Conservation (phyloP, 2,329 filamentous ascomycete genomes). For the Drechslerella dactyloides region DNA sequence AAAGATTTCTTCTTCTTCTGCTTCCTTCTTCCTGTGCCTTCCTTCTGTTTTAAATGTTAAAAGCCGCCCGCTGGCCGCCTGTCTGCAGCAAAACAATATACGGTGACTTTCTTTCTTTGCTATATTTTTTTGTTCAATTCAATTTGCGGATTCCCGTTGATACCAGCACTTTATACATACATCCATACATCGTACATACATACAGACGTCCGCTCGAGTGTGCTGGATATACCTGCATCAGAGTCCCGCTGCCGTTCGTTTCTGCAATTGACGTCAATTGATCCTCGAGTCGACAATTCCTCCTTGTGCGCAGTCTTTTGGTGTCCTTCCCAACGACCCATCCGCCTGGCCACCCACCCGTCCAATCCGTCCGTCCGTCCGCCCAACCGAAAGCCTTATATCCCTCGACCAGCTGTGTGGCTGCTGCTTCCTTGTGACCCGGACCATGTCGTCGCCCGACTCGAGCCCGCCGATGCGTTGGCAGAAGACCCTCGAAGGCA, state of each 20-base stretch:
- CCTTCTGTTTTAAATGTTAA: conserved; percentile 3
- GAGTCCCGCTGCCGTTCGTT: conserved; percentile 5
- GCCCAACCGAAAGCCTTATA: conserved; percentile 2
- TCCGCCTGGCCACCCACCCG: neutral
- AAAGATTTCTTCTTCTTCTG: neutral
- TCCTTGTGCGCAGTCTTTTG: neutral
- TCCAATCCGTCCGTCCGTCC: neutral
- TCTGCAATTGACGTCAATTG: neutral
- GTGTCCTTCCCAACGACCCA: neutral
- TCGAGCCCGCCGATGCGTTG: conserved; percentile 21
- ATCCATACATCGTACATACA: neutral
- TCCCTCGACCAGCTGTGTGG: neutral
- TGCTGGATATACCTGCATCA: neutral
- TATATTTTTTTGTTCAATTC: neutral
- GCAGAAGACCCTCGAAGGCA: conserved; percentile 43
- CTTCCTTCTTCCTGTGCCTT: neutral
- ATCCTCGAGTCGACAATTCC: neutral
- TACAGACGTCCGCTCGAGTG: neutral
- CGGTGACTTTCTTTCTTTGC: conserved; percentile 3
- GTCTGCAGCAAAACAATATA: neutral
- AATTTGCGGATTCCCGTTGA: neutral
- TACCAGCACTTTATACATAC: neutral
- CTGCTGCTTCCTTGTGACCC: neutral
- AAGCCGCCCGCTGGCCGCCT: conserved; percentile 1
- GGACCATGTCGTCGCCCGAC: conserved; percentile 17